A percentile compares a stretch with the other conserved stretches of the same genome.
Conservation (phyloP, 768 basidiomycete species). For the Plicaturopsis crispa region DNA sequence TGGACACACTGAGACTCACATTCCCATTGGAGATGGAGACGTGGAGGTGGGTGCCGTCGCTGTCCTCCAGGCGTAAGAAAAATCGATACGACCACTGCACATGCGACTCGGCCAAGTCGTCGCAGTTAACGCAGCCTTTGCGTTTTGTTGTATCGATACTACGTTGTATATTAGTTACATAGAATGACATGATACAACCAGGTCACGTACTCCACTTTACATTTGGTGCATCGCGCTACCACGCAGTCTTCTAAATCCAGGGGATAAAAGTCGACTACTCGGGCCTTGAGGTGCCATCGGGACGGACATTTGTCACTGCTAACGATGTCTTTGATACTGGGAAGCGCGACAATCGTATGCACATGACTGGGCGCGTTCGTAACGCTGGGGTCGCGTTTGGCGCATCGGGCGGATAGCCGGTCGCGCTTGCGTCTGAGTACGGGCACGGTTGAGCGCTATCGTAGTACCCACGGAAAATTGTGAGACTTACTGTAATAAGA, state of each 20-base stretch:
- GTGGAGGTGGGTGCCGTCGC: conserved; percentile 29
- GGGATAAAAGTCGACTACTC: conserved; percentile 51
- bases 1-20: conserved; percentile 17
- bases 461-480: background rate
- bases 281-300: conserved; percentile 37
- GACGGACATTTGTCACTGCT: conserved; percentile 22
- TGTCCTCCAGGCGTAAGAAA: conserved; percentile 45
- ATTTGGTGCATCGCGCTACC: conserved; percentile 42
- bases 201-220: conserved; percentile 37
- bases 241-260: conserved; percentile 38
- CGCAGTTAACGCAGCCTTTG: conserved; percentile 43
- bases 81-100: conserved; percentile 41
- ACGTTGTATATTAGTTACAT: background rate
- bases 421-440: conserved; percentile 6
- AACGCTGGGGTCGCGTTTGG: too few relatives aligned
- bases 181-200: background rate
- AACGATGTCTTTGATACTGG: conserved; percentile 29
- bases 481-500: conserved; percentile 31
- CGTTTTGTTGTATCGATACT: conserved; percentile 35
- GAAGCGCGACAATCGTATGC: conserved; percentile 4
- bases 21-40: conserved; percentile 44
- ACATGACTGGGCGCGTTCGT: background rate
- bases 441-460: background rate
- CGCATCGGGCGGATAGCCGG: too few relatives aligned
- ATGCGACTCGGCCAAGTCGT: conserved; percentile 43